Base-by-base conservation (phyloP, 805 yeast genomes). In the Candida koratica region DNA sequence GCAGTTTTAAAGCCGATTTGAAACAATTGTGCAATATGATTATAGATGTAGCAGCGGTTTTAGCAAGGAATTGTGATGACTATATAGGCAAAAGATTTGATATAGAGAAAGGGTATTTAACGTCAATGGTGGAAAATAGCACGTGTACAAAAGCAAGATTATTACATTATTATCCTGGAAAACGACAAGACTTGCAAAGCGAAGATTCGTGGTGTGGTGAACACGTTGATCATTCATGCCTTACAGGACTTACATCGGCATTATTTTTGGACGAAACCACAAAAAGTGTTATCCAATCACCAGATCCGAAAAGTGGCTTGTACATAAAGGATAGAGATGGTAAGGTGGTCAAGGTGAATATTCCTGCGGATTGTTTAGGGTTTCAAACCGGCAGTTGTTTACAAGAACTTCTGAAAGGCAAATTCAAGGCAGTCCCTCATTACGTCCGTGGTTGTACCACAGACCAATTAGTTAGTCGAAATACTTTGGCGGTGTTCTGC, bases 371-470 rank as follows among this genome's bases (percentile, higher is more conserved):
- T 42, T 72, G 79, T 45, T 48, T 77, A 16, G 82, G 81, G 1
- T 77, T 77, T 51, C 82, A 77, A 47, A 74, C 80, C 2, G 84
- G 84, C 2, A 61, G 74, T 6, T 74, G 81, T 1, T 55, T 77
- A 18, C 69, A 75, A 45, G 74, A 67, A 32, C 67, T 76, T 12
- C 69, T 79, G 1, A 42, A 53, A n/a, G 65, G 66, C 13, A 53
- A 55, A 18, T 75, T 77, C 52, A 71, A 65, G 46, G 81, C 81
- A 3, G 82, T 77, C 16, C 73, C 80, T 3, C 82, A 77, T 47
- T 69, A 62, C 37, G 82, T 77, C 12, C 64, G 60, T 41, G 78
- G 76, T 3, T 56, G 73, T 4, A 34, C 38, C 11, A n/a, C 25
- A 20, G 7, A 51, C 28, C 52, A 64, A 15, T 37, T 43, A 4